phyloP scores from a whole-genome alignment of 805 yeast genomes.

The Nakazawaea ishiwadae region DNA sequence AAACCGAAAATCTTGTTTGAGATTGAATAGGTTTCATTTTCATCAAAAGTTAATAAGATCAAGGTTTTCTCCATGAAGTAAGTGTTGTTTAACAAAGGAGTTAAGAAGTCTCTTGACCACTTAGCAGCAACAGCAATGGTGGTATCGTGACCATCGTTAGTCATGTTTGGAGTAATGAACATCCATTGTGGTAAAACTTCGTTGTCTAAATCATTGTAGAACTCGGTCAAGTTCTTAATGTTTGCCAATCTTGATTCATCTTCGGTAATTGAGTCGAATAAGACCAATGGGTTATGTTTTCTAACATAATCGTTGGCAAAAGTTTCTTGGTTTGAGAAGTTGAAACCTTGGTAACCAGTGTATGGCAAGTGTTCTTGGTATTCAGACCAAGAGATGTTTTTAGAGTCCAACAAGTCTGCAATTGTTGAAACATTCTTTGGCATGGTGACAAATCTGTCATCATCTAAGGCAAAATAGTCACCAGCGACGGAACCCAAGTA shows the following conservation, averaged over 20 bases:
- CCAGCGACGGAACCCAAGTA: conserved; percentile 46
- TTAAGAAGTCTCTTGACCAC: conserved; percentile 42
- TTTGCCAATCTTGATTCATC: conserved; percentile 32
- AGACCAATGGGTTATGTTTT: conserved; percentile 46
- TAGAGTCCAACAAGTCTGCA: conserved; percentile 42
- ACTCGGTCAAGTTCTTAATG: conserved; percentile 44
- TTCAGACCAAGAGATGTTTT: conserved; percentile 47
- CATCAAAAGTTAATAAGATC: conserved; percentile 46
- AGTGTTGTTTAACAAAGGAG: conserved; percentile 37
- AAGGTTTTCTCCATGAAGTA: conserved; percentile 44
- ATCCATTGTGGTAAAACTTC: conserved; percentile 46
- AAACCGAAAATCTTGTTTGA: conserved; percentile 42
- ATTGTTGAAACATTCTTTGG: conserved; percentile 43
- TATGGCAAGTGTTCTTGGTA: conserved; percentile 51
- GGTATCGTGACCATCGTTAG: conserved; percentile 48
- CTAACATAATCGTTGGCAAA: conserved; percentile 44
- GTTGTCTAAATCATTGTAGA: conserved; percentile 34
- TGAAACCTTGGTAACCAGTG: conserved; percentile 46
- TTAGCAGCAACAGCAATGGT: conserved; percentile 39
- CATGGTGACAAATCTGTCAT: conserved; percentile 38
- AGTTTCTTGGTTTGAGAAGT: conserved; percentile 36
- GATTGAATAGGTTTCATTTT: conserved; percentile 36
- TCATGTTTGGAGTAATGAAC: conserved; percentile 50
- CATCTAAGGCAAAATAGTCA: conserved; percentile 43
- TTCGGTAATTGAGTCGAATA: conserved; percentile 34